Conservation (phyloP, 2,329 filamentous ascomycete genomes). For the Aspergillus aculeatus region DNA sequence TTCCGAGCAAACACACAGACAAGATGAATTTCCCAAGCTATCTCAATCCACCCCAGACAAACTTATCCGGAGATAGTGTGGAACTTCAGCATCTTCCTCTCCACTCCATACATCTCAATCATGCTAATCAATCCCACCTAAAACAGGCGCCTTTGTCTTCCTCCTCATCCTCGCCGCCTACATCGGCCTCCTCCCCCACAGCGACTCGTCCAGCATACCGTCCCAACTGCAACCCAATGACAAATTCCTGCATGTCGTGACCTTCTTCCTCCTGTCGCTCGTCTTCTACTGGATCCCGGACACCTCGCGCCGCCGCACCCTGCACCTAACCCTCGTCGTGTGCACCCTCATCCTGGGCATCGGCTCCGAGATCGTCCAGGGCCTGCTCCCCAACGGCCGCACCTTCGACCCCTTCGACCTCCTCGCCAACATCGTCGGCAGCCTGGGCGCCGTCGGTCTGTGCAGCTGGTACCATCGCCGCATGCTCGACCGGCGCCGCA, state of each 20-base stretch:
- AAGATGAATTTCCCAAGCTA: background rate
- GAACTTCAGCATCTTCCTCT: background rate
- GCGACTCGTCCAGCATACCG: constrained; percentile 36
- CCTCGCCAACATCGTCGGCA: constrained; percentile 81
- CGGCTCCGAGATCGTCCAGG: constrained; percentile 59
- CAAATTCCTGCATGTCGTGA: constrained; percentile 81
- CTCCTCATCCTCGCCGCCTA: constrained; percentile 76
- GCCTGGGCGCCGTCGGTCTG: constrained; percentile 66
- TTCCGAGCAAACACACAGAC: background rate
- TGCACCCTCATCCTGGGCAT: constrained; percentile 65
- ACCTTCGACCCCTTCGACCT: constrained; percentile 80
- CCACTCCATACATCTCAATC: constrained; percentile 8
- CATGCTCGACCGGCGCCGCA: constrained; percentile 84
- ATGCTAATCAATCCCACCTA: background rate
- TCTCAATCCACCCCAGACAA: background rate
- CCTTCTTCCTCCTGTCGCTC: constrained; percentile 83
- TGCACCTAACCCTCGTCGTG: constrained; percentile 78
- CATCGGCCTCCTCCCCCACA: constrained; percentile 67
- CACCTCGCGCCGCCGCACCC: constrained; percentile 76
- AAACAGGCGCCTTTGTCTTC: constrained; percentile 61
- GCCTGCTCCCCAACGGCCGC: constrained; percentile 69
- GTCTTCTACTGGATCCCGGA: constrained; percentile 97
- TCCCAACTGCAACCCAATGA: constrained; percentile 68
- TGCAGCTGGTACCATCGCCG: constrained; percentile 92
- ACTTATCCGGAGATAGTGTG: background rate